phyloP scores from a whole-genome alignment of 2,329 filamentous ascomycete genomes.

The Thyridium curvatum region DNA sequence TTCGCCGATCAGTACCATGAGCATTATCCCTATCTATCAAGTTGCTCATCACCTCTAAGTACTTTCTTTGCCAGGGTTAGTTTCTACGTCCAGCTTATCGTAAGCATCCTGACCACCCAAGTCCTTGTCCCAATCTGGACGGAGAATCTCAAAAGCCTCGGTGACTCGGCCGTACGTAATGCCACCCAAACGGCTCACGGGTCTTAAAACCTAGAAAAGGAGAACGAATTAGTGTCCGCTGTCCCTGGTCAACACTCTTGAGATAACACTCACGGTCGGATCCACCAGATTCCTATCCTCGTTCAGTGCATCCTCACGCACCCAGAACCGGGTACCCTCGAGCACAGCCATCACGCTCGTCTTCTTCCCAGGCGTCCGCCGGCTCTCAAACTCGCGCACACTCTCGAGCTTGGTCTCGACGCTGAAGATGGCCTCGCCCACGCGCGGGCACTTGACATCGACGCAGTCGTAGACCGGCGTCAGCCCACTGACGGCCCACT shows the following conservation, averaged over 20 bases:
- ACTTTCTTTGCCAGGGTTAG: no score
- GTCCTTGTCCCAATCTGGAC: conserved; percentile 48
- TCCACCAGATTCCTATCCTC: conserved; percentile 69
- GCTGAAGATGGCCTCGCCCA: conserved; percentile 76
- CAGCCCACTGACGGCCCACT: conserved; percentile 75
- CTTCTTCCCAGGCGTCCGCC: conserved; percentile 63
- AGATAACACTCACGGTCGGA: conserved; percentile 45
- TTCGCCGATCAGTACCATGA: no score
- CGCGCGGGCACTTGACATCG: conserved; percentile 59
- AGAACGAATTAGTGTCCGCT: no score
- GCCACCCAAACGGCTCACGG: conserved; percentile 74
- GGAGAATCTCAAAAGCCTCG: conserved; percentile 65
- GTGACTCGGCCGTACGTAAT: conserved; percentile 73
- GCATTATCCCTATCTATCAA: no score
- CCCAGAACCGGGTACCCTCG: conserved; percentile 86
- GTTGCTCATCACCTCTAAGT: no score
- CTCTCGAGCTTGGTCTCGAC: conserved; percentile 76
- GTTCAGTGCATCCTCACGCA: conserved; percentile 79
- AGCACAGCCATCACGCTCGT: conserved; percentile 69
- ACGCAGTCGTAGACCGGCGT: conserved; percentile 55
- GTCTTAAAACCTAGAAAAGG: conserved; percentile 55
- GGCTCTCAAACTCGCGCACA: conserved; percentile 71
- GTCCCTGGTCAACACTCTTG: no score
- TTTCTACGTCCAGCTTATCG: no score
- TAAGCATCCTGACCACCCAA: conserved; percentile 23